These are phyloP conservation scores for Nowakowskiella sp. DNA, from an alignment of 192 early-diverging fungal genomes.

Conservation along the genomic window DNA sequence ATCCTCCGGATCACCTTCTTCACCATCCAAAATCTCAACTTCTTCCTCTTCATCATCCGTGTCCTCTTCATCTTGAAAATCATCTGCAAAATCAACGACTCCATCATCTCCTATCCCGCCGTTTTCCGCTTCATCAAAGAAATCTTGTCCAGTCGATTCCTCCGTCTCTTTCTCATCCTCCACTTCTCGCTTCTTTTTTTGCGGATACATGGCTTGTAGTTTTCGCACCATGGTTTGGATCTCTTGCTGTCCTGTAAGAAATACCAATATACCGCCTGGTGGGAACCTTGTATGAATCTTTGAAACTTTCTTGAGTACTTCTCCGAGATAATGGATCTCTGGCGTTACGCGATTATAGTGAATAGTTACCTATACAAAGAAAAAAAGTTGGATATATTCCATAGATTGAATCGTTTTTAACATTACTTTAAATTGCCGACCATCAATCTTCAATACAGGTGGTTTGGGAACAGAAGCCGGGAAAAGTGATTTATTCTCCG, in stretches of 20 bases:
- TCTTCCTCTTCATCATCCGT: constrained; percentile 47
- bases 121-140: constrained; percentile 30
- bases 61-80: constrained; percentile 50
- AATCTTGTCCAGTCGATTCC: constrained; percentile 5
- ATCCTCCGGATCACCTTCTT: constrained; percentile 63
- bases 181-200: constrained; percentile 15
- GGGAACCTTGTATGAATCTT: constrained; percentile 95
- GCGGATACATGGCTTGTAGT: constrained; percentile 66
- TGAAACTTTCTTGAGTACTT: constrained; percentile 82
- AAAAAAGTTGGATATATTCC: neutral
- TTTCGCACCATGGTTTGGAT: constrained; percentile 70
- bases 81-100: constrained; percentile 37
- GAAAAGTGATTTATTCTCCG: constrained; percentile 74
- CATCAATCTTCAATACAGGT: constrained; percentile 86
- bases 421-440: constrained; percentile 78
- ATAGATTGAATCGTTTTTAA: neutral
- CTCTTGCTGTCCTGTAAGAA: constrained; percentile 92
- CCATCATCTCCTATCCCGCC: constrained; percentile 8
- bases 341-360: constrained; percentile 94
- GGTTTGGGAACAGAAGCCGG: constrained; percentile 39
- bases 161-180: constrained; percentile 19
- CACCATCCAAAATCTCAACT: constrained; percentile 30
- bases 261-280: constrained; percentile 87
- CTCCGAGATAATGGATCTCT: constrained; percentile 71
- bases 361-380: constrained; percentile 50